Conservation (phyloP, 805 yeast species). For the Saccharomycopsis fodiens region DNA sequence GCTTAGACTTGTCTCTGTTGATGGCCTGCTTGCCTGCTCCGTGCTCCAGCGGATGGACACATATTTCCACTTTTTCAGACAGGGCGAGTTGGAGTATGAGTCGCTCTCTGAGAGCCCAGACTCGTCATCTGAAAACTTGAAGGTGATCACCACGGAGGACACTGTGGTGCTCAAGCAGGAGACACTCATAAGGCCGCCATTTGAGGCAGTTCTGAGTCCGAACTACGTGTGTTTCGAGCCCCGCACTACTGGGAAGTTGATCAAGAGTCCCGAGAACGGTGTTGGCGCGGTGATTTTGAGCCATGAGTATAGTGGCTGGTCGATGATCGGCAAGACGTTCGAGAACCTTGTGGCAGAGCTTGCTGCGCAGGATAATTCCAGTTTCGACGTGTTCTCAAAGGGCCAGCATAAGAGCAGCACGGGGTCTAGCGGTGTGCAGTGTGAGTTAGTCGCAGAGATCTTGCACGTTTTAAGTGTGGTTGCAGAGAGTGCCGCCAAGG, state of each 20-base stretch:
- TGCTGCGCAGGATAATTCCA: slow-evolving; percentile 25
- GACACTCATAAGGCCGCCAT: slow-evolving; percentile 49
- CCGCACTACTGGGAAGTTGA: slow-evolving; percentile 64
- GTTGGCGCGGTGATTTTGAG: slow-evolving; percentile 52
- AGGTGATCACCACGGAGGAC: slow-evolving; percentile 29
- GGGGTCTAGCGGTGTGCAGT: slow-evolving; percentile 37
- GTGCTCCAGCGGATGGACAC: slow-evolving; percentile 54
- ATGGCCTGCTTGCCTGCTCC: slow-evolving; percentile 58
- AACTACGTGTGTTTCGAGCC: slow-evolving; percentile 38
- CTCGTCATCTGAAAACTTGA: neutral
- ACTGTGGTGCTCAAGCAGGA: slow-evolving; percentile 42
- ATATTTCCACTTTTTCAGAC: slow-evolving; percentile 43
- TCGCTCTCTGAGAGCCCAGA: slow-evolving; percentile 13
- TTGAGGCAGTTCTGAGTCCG: slow-evolving; percentile 35
- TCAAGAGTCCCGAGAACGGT: slow-evolving; percentile 37
- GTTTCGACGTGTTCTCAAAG: slow-evolving; percentile 27
- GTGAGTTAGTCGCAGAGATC: slow-evolving; percentile 4
- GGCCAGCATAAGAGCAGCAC: slow-evolving; percentile 22
- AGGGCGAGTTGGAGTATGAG: slow-evolving; percentile 36
- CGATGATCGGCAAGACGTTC: slow-evolving; percentile 68
- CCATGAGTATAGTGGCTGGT: slow-evolving; percentile 79
- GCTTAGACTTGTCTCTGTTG: slow-evolving; percentile 50
- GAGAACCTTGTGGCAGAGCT: slow-evolving; percentile 42
- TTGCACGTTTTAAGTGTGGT: slow-evolving; percentile 8
- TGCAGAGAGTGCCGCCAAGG: neutral